Evolutionary conservation across 2,329 filamentous ascomycete species (phyloP), one percentile per base, ranked within the genome.

Genomic region (Paramyrothecium roridum): DNA sequence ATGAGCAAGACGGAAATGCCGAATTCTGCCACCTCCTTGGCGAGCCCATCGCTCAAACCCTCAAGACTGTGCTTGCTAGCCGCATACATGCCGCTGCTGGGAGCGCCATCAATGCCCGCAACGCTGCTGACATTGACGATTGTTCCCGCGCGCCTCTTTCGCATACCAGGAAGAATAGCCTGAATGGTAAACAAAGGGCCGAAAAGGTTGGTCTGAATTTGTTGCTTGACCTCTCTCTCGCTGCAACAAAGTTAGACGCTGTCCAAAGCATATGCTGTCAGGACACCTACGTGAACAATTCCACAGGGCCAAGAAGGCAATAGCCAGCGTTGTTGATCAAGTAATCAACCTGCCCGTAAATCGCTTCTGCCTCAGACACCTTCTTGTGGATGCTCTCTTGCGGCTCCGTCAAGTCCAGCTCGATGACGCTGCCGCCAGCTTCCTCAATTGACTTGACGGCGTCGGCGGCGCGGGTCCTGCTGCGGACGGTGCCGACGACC

Each of bases 291-390:
- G 63, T 70, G 52, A 72, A 69, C 1, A 63, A 52, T 37, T 63
- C 63, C 11, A 65, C 48, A 3, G 56, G 55, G 1, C 60, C 61
- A n/a, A 65, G 51, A 20, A 58, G 55, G 11, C 70, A 72, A 52
- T 70, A 75, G 3, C 76, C 81, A 2, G 81, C 80, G 55, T 80
- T 80, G 59, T 83, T 84, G 48, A 83, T 73, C 6, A 84, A 65
- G 3, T 81, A 71, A 48, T 84, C 80, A 37, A 84, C 73, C 2
- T 54, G 48, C 8, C 66, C 65, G 37, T 63, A 65, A 53, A 16
- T 61, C 57, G 37, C 71, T 67, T 33, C 62, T 6, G 63, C 66
- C 6, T 59, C 60, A 11, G 60, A 53, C 3, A 69, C 52, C 37
- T 63, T 66, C 48, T 57, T 50, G 22, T 54, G 54, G 50, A 67